Conservation (phyloP, 23 red algal species). For the Pyropia yezoensis region DNA sequence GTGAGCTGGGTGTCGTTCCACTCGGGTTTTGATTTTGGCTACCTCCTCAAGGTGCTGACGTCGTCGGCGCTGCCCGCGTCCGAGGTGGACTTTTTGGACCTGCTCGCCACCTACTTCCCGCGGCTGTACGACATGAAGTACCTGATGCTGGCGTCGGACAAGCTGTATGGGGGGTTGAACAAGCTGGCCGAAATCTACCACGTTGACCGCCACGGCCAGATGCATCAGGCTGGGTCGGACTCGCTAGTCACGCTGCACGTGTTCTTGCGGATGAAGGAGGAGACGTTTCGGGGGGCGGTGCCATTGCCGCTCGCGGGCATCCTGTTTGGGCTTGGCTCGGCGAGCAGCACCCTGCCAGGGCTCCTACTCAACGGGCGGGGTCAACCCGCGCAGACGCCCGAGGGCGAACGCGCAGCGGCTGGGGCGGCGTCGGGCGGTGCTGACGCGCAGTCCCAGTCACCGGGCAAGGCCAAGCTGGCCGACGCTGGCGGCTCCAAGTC, state of each 20-base stretch:
- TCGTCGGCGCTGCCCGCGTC: conserved; percentile 46
- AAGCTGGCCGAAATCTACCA: conserved; percentile 69
- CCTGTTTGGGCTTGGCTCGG: conserved; percentile 30
- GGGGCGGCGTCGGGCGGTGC: no score
- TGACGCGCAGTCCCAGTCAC: no score
- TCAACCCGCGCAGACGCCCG: no score
- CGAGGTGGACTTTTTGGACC: conserved; percentile 76
- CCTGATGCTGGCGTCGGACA: conserved; percentile 60
- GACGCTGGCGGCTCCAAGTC: no score
- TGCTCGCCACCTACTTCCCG: conserved; percentile 80
- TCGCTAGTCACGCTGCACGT: conserved; percentile 75
- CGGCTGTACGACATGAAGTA: conserved; percentile 88
- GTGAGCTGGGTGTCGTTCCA: conserved; percentile 88
- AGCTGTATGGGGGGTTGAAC: conserved; percentile 75
- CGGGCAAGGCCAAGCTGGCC: no score
- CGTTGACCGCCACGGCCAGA: conserved; percentile 55
- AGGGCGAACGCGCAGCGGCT: no score
- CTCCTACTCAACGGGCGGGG: no score
- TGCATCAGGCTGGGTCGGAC: conserved; percentile 90
- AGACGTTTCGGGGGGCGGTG: conserved; percentile 36
- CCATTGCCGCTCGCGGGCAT: conserved; percentile 23
- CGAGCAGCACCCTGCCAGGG: no score
- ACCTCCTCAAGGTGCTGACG: conserved; percentile 77
- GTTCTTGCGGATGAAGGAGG: conserved; percentile 57
- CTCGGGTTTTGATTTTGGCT: conserved; percentile 89